Evolutionary conservation across 768 basidiomycete genomes (phyloP), one percentile per base, ranked within the genome.

Genomic region (Pleurotus tuber-regium): DNA sequence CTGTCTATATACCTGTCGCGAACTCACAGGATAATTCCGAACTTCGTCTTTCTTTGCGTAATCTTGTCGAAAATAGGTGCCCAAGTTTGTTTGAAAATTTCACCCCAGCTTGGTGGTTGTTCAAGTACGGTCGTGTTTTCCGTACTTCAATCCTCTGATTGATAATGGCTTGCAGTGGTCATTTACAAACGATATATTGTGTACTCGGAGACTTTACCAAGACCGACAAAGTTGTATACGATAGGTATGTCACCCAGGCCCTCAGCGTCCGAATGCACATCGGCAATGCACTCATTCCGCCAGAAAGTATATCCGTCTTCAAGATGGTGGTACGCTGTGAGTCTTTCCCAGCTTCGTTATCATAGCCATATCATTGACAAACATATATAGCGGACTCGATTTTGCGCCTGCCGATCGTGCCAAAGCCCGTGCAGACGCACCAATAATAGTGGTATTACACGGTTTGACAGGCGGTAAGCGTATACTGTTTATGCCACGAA

Each of bases 291-390:
- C 21, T 21, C 18, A 19, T 28, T 38, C 33, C 11, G 46, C 26
- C 50, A 74, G 78, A 70, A 78, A 66, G 63, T 71, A 68, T 61
- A 62, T 87, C 40, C 71, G 71, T 14, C 65, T 82, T 16, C 62
- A 68, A 14, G 86, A 87, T 56, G 84, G 84, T 26, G 86, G 86
- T 6, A 86, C 84, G 21, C 54, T 87, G 85, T 86, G 59, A 57
- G 79, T 65, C 36, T 28, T 12, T 40, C 1, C 18, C 10, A 43
- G 44, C 6, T 21, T 42, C 28, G 19, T 40, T 46, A 29, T 47
- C 18, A 30, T 14, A 31, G 30, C 9, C n/a, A 4, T 14, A 16
- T 28, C 29, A 28, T 21, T 31, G 14, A 41, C 41, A 14, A 25
- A 50, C 41, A 40, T 38, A 40, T 57, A 4, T 57, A 87, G 85